Base-by-base conservation (phyloP, 176 grass and related monocot species). In the Aegilops bicornis region DNA sequence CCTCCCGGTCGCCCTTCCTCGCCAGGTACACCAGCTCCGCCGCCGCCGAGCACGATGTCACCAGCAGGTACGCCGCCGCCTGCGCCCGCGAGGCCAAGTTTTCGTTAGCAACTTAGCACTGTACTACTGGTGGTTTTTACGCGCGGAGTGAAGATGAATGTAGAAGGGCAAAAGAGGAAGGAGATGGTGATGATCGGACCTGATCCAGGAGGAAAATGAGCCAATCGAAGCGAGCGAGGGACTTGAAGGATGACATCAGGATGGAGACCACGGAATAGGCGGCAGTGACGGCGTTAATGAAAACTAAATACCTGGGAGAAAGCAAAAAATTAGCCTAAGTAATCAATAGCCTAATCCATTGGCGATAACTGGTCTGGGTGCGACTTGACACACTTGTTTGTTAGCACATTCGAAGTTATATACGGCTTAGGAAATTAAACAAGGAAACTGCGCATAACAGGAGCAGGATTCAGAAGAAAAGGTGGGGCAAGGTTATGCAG, bases 21-120 rank as follows among this genome's bases (percentile, higher is more conserved):
- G 97, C 86, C 79, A 99, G 86, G 66, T 94, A 92, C 68, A 96
- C 63, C 88, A 99, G 43, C 90, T 99, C 94, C 48, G 88, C 84
- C 77, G 85, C 92, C 8, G 97, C 97, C 16, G 97, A 86, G 4
- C 89, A 91, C 23, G 97, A 92, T 37, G 97, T 96, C 76, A 99
- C 79, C 83, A 96, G 88, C 75, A 99, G 64, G 77, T 96, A 99
- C 3, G 94, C 88, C 37, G 82, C 80, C 31, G 78, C 78, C 96
- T 98, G 90, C 40, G 24, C 5, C 11, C 33, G 22, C 33, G 5
- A 10, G 33, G 17, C 8, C 31, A 70, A 70, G 68, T 33, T 70
- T 39, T n/a, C 39, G 40, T 85, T 27, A 78, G 48, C 50, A 19
- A 54, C 50, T 54, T 19, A 54, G 22, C 19, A 78, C 32, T 42